Evolutionary conservation across 805 yeast species (phyloP), one percentile per base, ranked within the genome.

Genomic region (Cyberlindnera bimundalis): DNA sequence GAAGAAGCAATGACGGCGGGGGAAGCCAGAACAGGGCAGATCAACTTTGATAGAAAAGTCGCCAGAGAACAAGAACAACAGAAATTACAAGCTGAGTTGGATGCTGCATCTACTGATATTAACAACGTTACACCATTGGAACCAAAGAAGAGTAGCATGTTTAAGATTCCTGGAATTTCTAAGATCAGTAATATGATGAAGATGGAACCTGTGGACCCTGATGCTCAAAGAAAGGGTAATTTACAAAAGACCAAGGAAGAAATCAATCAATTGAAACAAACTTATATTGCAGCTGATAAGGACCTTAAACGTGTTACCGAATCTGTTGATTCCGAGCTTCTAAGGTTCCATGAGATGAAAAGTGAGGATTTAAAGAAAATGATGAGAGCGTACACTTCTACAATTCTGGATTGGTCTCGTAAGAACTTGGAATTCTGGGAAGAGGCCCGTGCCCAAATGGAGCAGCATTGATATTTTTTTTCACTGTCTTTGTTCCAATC

Each of bases 371-470:
- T 81, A 37, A 69, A 70, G 45, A 66, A 66, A 35, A 77, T 80
- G 48, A 65, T 81, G 41, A 41, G 62, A 31, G 73, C 77, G 14
- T 81, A 79, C 53, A 71, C 79, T 39, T 61, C 73, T 26, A 74
- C 77, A 40, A 71, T 81, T 26, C 61, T 78, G 23, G 76, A 73
- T 40, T 81, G 88, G 88, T 84, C 85, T 5, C 70, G 68, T 52
- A 78, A 78, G 62, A 81, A 81, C 54, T 60, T 78, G 31, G 84
- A 80, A 49, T 68, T 74, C 27, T 81, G 87, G 86, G 78, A 76
- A 44, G 84, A 78, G 43, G 76, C 81, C n/a, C 62, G 70, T 41
- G 34, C 46, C 11, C 37, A 29, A 34, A 17, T 36, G 34, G 26
- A 11, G 17, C 15, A 21, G 28, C 13, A 12, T 12, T 31, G 33